Percentiles rank a stretch among this genome's conserved stretches.
phyloP scores from a whole-genome alignment of 495 filamentous ascomycete species.

The Thozetella sp. region DNA sequence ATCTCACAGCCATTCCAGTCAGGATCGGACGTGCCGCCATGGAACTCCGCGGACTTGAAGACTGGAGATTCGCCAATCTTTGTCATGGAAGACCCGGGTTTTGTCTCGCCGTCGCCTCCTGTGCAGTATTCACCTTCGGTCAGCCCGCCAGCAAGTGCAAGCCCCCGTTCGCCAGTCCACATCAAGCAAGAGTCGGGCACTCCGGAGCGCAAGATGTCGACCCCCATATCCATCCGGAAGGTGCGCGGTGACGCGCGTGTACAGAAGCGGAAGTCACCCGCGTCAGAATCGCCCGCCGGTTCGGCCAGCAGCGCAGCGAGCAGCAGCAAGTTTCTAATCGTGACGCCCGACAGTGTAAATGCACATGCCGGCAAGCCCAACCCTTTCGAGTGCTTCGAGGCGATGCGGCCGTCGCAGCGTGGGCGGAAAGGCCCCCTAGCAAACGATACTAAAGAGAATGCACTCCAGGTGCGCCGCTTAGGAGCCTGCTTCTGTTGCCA shows the following conservation, averaged over 20 bases:
- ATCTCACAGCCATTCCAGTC: slow-evolving; percentile 31
- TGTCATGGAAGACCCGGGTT: slow-evolving; percentile 31
- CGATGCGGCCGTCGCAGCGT: slow-evolving; percentile 39
- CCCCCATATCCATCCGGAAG: slow-evolving; percentile 33
- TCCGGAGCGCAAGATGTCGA: neutral
- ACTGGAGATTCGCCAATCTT: slow-evolving; percentile 29
- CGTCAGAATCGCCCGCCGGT: slow-evolving; percentile 10
- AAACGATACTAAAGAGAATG: slow-evolving; percentile 44
- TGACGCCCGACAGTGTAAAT: slow-evolving; percentile 45
- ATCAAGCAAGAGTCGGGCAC: slow-evolving; percentile 25
- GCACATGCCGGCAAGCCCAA: slow-evolving; percentile 41
- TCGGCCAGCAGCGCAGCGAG: slow-evolving; percentile 7
- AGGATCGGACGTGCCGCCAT: slow-evolving; percentile 31
- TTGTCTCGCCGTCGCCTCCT: slow-evolving; percentile 27
- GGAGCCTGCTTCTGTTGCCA: slow-evolving; percentile 54
- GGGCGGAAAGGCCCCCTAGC: slow-evolving; percentile 49
- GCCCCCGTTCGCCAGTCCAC: slow-evolving; percentile 26
- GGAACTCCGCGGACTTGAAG: slow-evolving; percentile 34
- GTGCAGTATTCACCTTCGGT: slow-evolving; percentile 26
- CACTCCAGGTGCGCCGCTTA: slow-evolving; percentile 43
- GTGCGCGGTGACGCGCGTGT: slow-evolving; percentile 16
- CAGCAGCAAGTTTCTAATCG: slow-evolving; percentile 43
- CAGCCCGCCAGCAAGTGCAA: slow-evolving; percentile 24
- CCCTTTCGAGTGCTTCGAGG: slow-evolving; percentile 49
- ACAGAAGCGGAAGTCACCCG: slow-evolving; percentile 33